These are phyloP conservation scores for Hypoxylon sp. DNA, from an alignment of 2,329 filamentous ascomycete species.

Conservation along the genomic window DNA sequence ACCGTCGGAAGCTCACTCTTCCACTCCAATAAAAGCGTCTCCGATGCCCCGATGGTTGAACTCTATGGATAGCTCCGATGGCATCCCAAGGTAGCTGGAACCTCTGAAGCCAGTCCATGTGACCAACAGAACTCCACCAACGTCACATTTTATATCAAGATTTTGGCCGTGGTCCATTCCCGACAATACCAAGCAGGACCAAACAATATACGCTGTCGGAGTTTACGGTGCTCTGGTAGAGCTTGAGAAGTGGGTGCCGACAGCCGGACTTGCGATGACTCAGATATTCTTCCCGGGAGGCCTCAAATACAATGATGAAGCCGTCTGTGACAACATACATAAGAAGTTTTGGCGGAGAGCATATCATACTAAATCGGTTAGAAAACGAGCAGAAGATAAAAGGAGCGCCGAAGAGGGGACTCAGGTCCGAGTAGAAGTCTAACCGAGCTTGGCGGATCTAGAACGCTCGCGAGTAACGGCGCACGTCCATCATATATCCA, in stretches of 20 bases:
- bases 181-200: background rate
- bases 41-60: background rate
- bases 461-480: background rate
- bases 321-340: background rate
- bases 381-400: background rate
- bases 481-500: too few species aligned
- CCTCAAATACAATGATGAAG: background rate
- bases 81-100: background rate
- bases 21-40: background rate
- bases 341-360: background rate
- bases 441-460: background rate
- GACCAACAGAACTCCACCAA: background rate
- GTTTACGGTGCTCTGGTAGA: background rate
- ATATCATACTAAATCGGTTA: background rate
- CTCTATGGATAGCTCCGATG: background rate
- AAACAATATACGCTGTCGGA: background rate
- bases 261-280: background rate
- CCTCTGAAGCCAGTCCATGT: background rate
- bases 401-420: background rate
- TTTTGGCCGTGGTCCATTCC: background rate
- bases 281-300: background rate
- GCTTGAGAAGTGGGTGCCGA: background rate
- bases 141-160: background rate
- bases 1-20: background rate
- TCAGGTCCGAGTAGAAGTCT: background rate